Evolutionary conservation across 352 stramenopile genomes (phyloP).

Genomic region (Phytophthora constricta): DNA sequence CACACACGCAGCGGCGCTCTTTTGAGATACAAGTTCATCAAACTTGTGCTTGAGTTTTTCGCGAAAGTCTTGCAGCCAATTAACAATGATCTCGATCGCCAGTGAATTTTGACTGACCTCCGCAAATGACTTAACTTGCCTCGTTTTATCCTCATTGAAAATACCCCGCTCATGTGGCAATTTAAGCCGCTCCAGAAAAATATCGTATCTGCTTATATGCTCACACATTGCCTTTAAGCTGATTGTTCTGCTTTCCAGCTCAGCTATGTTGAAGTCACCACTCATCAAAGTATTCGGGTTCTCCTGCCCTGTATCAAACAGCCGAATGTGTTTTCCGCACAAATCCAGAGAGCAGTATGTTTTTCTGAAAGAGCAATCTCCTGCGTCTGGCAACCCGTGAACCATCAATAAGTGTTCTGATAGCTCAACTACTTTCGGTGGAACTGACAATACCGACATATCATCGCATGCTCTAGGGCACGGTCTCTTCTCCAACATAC

Average conservation of each 20-base stretch:
- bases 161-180: neutral
- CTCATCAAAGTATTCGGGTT: conserved; percentile 25
- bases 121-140: neutral
- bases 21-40: conserved; percentile 7
- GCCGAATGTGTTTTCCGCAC: conserved; percentile 65
- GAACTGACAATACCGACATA: neutral
- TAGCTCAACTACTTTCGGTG: conserved; percentile 9
- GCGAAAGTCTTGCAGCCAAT: conserved; percentile 27
- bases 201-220: conserved; percentile 19
- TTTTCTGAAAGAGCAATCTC: conserved; percentile 50
- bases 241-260: conserved; percentile 3
- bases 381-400: conserved; percentile 51
- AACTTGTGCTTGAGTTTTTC: conserved; percentile 8
- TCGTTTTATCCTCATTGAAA: neutral
- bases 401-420: conserved; percentile 50
- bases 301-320: conserved; percentile 42
- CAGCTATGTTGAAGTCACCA: conserved; percentile 2
- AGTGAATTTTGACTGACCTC: conserved; percentile 1
- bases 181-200: conserved; percentile 5
- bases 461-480: conserved; percentile 45
- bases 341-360: conserved; percentile 61
- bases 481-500: conserved; percentile 45
- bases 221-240: conserved; percentile 24
- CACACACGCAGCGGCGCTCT: conserved; percentile 12
- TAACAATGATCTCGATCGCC: conserved; percentile 11